These are phyloP conservation scores for Clitopilus passeckerianus DNA, from an alignment of 768 basidiomycete genomes.

Conservation along the genomic window DNA sequence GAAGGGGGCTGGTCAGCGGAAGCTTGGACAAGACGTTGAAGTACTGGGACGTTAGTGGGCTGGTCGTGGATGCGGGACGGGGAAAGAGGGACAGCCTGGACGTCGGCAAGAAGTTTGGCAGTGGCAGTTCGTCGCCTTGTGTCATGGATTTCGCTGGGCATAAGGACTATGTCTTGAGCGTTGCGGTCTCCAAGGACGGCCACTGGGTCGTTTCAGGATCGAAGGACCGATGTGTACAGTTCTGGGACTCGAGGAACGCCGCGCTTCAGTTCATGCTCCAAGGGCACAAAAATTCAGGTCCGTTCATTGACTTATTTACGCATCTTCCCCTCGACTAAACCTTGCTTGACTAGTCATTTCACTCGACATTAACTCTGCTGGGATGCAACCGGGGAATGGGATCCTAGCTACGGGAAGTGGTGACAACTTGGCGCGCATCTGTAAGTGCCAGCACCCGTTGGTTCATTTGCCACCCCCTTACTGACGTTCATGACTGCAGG, in stretches of 20 bases:
- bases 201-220: conserved; percentile 91
- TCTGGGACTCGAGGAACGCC: conserved; percentile 76
- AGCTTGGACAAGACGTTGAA: conserved; percentile 87
- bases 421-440: conserved; percentile 52
- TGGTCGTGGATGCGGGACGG: conserved; percentile 62
- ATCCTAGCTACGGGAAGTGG: conserved; percentile 50
- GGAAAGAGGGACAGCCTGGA: conserved; percentile 22
- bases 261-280: conserved; percentile 93
- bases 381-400: conserved; percentile 15
- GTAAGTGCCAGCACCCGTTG: conserved; percentile 26
- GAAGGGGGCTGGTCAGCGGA: conserved; percentile 85
- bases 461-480: not conserved
- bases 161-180: conserved; percentile 64
- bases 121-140: conserved; percentile 50
- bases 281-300: conserved; percentile 53
- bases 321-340: not conserved
- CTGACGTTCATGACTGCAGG: conserved; percentile 4
- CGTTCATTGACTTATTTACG: conserved; percentile 15
- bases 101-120: conserved; percentile 4
- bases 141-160: conserved; percentile 88
- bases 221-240: conserved; percentile 95
- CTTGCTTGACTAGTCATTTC: conserved; percentile 35
- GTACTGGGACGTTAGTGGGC: conserved; percentile 79
- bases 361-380: conserved; percentile 42
- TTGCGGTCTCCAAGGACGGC: conserved; percentile 84